Evolutionary conservation across 2,329 filamentous ascomycete species (phyloP).

Genomic region (Cercospora sp.): DNA sequence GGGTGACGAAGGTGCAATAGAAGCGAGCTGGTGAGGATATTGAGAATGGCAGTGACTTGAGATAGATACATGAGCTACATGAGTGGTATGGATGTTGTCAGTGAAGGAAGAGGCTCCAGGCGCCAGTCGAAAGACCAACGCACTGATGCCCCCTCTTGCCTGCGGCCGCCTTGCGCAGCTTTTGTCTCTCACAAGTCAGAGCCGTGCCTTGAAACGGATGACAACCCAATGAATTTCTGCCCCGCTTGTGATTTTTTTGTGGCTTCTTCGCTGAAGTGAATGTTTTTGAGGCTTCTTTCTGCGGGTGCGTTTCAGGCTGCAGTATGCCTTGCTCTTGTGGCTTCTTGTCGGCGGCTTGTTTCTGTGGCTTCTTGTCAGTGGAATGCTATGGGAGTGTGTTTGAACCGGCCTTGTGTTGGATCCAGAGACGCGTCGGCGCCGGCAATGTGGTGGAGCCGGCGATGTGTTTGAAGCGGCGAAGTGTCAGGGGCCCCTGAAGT

Average conservation of each 20-base stretch:
- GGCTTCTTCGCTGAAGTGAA: conserved; percentile 2
- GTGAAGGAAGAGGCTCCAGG: conserved; percentile 1
- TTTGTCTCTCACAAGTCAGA: not conserved
- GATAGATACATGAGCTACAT: not conserved
- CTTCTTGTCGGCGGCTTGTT: not conserved
- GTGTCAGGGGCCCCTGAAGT: not conserved
- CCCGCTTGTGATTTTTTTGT: not conserved
- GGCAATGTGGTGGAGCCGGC: not conserved
- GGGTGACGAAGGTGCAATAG: not conserved
- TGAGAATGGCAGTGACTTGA: not conserved
- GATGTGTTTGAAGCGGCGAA: not conserved
- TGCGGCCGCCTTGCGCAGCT: conserved; percentile 1
- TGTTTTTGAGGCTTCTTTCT: not conserved
- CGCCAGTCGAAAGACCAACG: not conserved
- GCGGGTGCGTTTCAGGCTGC: not conserved
- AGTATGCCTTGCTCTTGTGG: not conserved
- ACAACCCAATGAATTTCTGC: not conserved
- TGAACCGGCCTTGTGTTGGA: not conserved
- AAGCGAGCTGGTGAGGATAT: not conserved
- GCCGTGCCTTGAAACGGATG: conserved; percentile 1
- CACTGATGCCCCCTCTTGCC: conserved; percentile 6
- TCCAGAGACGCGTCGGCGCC: not conserved
- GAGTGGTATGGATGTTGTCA: not conserved
- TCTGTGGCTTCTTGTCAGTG: not conserved
- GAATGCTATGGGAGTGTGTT: not conserved